Conservation (phyloP, 371 early-diverging fungal species). For the Caulochytrium protostelioides region DNA sequence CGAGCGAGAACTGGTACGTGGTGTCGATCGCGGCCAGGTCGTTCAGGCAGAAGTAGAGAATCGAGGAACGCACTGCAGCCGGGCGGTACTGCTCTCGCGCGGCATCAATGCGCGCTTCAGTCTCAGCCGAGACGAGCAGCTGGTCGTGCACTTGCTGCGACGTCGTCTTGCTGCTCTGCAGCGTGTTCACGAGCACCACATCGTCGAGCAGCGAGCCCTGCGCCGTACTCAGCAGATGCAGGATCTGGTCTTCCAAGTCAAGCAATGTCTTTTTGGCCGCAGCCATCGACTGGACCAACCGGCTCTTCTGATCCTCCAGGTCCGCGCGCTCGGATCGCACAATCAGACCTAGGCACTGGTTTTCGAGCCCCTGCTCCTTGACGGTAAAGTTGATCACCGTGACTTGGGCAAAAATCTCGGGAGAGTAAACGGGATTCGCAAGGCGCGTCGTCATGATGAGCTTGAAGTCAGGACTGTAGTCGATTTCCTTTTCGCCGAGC, state of each 20-base stretch:
- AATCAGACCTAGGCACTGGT: slow-evolving; percentile 30
- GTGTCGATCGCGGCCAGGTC: slow-evolving; percentile 27
- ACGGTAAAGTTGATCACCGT: slow-evolving; percentile 37
- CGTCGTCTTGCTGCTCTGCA: slow-evolving; percentile 28
- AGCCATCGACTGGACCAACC: slow-evolving; percentile 24
- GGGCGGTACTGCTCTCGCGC: slow-evolving; percentile 31
- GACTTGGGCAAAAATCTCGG: slow-evolving; percentile 30
- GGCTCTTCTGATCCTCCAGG: slow-evolving; percentile 30
- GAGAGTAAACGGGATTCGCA: slow-evolving; percentile 28
- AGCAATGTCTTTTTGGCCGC: slow-evolving; percentile 22
- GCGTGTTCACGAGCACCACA: slow-evolving; percentile 27
- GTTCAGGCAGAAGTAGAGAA: slow-evolving; percentile 31
- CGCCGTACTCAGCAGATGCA: slow-evolving; percentile 25
- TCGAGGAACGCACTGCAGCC: slow-evolving; percentile 27
- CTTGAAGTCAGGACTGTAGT: slow-evolving; percentile 28
- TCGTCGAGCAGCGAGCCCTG: slow-evolving; percentile 34
- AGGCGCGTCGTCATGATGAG: slow-evolving; percentile 31
- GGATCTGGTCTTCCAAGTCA: slow-evolving; percentile 34
- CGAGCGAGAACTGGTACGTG: slow-evolving; percentile 35
- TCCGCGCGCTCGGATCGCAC: slow-evolving; percentile 27
- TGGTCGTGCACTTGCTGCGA: slow-evolving; percentile 28
- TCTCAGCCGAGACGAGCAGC: slow-evolving; percentile 24
- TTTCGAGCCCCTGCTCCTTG: slow-evolving; percentile 31
- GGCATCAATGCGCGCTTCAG: slow-evolving; percentile 28
- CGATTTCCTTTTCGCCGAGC: slow-evolving; percentile 29